Evolutionary conservation across 2,329 filamentous ascomycete genomes (phyloP), one percentile per base, ranked within the genome.

Genomic region (Cladobotryum mycophilum): DNA sequence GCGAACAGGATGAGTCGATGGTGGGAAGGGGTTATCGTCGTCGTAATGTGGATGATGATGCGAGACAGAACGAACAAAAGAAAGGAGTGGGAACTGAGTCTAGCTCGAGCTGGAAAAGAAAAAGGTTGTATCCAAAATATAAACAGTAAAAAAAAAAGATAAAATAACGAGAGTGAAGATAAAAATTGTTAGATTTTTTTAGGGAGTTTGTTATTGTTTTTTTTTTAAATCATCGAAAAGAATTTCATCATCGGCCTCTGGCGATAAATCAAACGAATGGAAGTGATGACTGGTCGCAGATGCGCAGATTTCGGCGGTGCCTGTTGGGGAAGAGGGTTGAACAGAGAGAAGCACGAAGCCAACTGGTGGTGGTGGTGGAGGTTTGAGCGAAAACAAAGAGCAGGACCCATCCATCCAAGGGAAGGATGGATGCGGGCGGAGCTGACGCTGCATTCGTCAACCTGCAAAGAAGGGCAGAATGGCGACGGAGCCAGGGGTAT

Each of bases 71-170:
- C 53, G 25, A 30, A 30, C 25, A 56, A 51, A 56, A 57, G 57
- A 66, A 74, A 73, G 69, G 72, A 74, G 68, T 69, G 72, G 60
- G 70, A 64, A 61, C 57, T 63, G 71, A 74, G 72, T 69, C 73
- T 74, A 74, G 73, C 72, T 76, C 73, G 62, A 50, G 37, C 30
- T 33, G 54, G 45, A 53, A 61, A 58, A 56, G 58, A 56, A 58
- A 59, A 33, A 43, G 48, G 41, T 22, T 11, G 25, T 30, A 30
- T 30, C 9, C 25, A 30, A 30, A 30, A 30, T 30, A 30, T 30
- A 30, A 11, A 30, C 25, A 30, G 47, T 33, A 51, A 41, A 40
- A 48, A 33, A 47, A 17, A 58, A 54, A 56, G 57, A 57, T 60
- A 44, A 45, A 45, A 45, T 37, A 51, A 45, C 18, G 48, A 30